Evolutionary conservation across 176 grass and related monocot species (phyloP).

Genomic region (Tillandsia leiboldiana): DNA sequence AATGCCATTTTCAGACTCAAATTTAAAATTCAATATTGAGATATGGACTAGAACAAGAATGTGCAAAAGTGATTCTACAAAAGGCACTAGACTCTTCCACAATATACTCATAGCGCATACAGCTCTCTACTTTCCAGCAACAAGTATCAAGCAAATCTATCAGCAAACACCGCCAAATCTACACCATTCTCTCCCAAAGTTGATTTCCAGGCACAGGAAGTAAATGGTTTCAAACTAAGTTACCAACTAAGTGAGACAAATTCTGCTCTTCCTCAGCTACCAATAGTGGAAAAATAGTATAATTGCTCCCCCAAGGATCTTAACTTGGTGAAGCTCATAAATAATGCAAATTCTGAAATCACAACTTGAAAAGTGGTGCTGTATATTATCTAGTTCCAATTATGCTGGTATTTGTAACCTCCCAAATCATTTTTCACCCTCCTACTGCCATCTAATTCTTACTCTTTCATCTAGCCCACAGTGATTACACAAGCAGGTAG

Average conservation of each 20-base stretch:
- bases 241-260: background rate
- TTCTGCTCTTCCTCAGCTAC: background rate
- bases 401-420: background rate
- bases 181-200: background rate
- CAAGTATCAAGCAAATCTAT: background rate
- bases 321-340: background rate
- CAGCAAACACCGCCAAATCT: background rate
- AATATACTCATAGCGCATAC: background rate
- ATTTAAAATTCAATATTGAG: background rate
- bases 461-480: background rate
- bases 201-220: background rate
- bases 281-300: no score
- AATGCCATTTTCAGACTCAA: no score
- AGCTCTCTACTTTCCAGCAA: background rate
- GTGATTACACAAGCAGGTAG: background rate
- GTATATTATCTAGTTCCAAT: background rate
- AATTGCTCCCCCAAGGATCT: no score
- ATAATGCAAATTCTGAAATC: background rate
- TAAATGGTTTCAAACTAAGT: background rate
- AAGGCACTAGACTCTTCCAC: background rate
- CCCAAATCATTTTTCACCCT: background rate
- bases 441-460: background rate
- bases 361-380: background rate
- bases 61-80: no score
- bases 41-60: background rate